These are phyloP conservation scores for Lentinula aciculospora DNA, from an alignment of 768 basidiomycete genomes.

Conservation along the genomic window DNA sequence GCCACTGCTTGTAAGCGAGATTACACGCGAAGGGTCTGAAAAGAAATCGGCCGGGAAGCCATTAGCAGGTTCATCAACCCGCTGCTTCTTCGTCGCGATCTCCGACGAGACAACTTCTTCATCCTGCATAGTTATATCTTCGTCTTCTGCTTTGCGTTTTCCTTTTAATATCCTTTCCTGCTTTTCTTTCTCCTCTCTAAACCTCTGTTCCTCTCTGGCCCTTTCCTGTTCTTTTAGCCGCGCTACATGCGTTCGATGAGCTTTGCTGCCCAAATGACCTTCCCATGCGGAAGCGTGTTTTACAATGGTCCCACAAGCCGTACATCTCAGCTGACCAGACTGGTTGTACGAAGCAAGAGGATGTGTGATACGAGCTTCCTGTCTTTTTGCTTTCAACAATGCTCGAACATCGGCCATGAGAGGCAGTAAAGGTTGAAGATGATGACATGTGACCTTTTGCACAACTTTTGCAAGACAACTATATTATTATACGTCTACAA, in stretches of 20 bases:
- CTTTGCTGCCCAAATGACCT: constrained; percentile 79
- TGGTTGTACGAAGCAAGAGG: constrained; percentile 66
- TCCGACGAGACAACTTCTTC: constrained; percentile 19
- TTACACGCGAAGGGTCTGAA: constrained; percentile 63
- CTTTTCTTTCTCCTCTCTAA: constrained; percentile 25
- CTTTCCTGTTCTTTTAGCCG: constrained; percentile 53
- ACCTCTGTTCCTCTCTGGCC: constrained; percentile 28
- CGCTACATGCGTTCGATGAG: constrained; percentile 62
- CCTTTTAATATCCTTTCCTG: constrained; percentile 25
- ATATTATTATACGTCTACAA: no score
- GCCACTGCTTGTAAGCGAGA: constrained; percentile 38
- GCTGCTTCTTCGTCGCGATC: constrained; percentile 25
- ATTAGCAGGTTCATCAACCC: constrained; percentile 15
- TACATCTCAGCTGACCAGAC: constrained; percentile 64
- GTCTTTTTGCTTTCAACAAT: constrained; percentile 77
- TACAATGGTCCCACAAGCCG: constrained; percentile 53
- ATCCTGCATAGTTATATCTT: constrained; percentile 13
- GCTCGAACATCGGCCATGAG: constrained; percentile 76
- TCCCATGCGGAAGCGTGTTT: constrained; percentile 86
- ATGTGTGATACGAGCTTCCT: constrained; percentile 68
- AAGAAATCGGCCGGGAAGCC: constrained; percentile 71
- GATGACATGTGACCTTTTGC: neutral
- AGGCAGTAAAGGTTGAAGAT: neutral
- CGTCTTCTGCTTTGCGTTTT: constrained; percentile 26
- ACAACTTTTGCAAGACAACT: no score